These are phyloP conservation scores for Triticum monococcum DNA, from an alignment of 176 grass and related monocot species.

Conservation along the genomic window DNA sequence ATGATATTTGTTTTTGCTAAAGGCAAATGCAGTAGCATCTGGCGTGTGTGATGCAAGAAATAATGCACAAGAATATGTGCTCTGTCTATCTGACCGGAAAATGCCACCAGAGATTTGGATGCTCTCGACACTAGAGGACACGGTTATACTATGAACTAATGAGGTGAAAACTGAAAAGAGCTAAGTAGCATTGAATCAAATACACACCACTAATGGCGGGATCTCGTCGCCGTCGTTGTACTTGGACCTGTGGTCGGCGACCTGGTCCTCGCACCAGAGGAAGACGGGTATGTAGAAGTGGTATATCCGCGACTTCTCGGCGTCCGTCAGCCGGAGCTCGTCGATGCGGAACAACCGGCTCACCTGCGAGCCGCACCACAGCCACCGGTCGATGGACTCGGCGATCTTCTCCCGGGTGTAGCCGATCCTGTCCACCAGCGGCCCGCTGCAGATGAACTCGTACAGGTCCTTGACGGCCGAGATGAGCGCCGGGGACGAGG, in stretches of 20 bases:
- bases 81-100: background rate
- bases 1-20: background rate
- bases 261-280: constrained; percentile 91
- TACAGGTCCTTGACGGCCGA: constrained; percentile 73
- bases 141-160: background rate
- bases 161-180: constrained; percentile 2
- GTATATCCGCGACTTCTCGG: constrained; percentile 87
- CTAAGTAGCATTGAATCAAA: background rate
- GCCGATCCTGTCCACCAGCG: constrained; percentile 76
- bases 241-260: constrained; percentile 59
- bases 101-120: constrained; percentile 28
- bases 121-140: background rate
- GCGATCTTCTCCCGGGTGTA: constrained; percentile 60
- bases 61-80: constrained; percentile 44
- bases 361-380: constrained; percentile 51
- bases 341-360: constrained; percentile 72
- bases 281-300: constrained; percentile 91
- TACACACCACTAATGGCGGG: constrained; percentile 80
- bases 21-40: constrained; percentile 24
- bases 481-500: constrained; percentile 63
- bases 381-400: constrained; percentile 77
- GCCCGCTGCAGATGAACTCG: constrained; percentile 79
- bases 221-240: constrained; percentile 76
- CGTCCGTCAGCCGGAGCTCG: constrained; percentile 56
- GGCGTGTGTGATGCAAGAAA: background rate